A percentile compares a stretch with the other conserved stretches of the same genome.
These are phyloP conservation scores for Amphirosellinia nigrospora DNA, from an alignment of 495 filamentous ascomycete genomes.

Conservation along the genomic window DNA sequence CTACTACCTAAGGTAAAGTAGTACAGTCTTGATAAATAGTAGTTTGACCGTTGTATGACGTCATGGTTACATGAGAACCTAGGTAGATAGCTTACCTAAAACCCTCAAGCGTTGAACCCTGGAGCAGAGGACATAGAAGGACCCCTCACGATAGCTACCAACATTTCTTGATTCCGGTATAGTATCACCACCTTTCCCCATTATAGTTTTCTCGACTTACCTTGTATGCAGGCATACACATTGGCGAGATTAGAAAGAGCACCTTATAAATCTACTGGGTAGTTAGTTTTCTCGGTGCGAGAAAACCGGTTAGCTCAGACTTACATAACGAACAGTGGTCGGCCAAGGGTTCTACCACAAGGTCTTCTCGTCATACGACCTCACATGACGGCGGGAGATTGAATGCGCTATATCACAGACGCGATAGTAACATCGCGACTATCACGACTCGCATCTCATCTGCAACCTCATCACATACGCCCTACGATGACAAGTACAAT, in stretches of 20 bases:
- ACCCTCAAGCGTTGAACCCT: not conserved
- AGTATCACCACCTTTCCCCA: not conserved
- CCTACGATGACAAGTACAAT: constrained; percentile 20
- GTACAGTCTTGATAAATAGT: not conserved
- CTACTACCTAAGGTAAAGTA: no score
- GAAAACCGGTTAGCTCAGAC: not conserved
- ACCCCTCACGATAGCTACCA: not conserved
- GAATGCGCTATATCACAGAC: constrained; percentile 27
- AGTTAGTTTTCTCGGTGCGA: not conserved
- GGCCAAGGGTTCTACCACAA: not conserved
- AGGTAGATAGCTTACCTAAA: not conserved
- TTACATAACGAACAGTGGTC: not conserved
- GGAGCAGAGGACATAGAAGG: not conserved
- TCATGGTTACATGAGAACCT: not conserved
- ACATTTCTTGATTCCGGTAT: not conserved
- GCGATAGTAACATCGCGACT: constrained; percentile 22
- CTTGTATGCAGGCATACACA: not conserved
- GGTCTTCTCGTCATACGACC: not conserved
- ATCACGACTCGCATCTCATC: constrained; percentile 26
- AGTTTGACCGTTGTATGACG: constrained; percentile 7
- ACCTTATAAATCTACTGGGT: not conserved
- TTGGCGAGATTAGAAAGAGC: not conserved
- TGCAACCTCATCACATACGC: not conserved
- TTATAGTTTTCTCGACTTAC: not conserved
- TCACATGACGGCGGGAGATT: not conserved